These are phyloP conservation scores for Pichia nakasei DNA, from an alignment of 805 yeast species.

Conservation along the genomic window DNA sequence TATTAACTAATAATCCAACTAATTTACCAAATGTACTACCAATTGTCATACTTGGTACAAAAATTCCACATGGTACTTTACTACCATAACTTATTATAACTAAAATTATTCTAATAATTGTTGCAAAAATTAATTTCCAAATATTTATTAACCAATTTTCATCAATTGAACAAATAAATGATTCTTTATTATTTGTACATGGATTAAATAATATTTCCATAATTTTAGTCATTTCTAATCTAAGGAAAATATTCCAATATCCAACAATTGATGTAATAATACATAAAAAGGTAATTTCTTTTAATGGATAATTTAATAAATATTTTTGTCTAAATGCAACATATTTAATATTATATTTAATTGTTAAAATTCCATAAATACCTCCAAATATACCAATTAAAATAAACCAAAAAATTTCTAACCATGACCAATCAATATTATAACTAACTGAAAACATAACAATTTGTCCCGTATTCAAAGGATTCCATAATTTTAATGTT, in stretches of 20 bases:
- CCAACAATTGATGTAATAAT: slow-evolving; percentile 65
- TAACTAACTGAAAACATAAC: slow-evolving; percentile 89
- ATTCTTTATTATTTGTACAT: background rate
- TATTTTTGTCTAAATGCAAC: slow-evolving; percentile 71
- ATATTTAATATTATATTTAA: slow-evolving; percentile 65
- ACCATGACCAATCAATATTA: slow-evolving; percentile 76
- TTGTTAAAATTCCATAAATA: slow-evolving; percentile 69
- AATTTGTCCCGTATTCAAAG: slow-evolving; percentile 90
- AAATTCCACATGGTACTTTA: slow-evolving; percentile 94
- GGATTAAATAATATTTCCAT: slow-evolving; percentile 84
- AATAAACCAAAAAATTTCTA: slow-evolving; percentile 75
- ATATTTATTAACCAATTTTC: slow-evolving; percentile 25
- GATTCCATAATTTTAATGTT: slow-evolving; percentile 71
- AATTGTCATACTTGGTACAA: slow-evolving; percentile 94
- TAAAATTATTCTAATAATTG: slow-evolving; percentile 57
- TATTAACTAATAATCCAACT: slow-evolving; percentile 63
- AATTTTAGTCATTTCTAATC: slow-evolving; percentile 88
- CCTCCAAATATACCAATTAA: slow-evolving; percentile 89
- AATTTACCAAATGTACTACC: slow-evolving; percentile 94
- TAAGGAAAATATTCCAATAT: slow-evolving; percentile 73
- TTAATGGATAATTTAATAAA: slow-evolving; percentile 33
- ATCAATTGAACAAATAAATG: slow-evolving; percentile 9
- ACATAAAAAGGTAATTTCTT: slow-evolving; percentile 65
- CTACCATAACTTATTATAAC: slow-evolving; percentile 86
- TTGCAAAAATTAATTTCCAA: slow-evolving; percentile 49